Conservation (phyloP, 2,329 filamentous ascomycete genomes). For the Fusarium irregulare region DNA sequence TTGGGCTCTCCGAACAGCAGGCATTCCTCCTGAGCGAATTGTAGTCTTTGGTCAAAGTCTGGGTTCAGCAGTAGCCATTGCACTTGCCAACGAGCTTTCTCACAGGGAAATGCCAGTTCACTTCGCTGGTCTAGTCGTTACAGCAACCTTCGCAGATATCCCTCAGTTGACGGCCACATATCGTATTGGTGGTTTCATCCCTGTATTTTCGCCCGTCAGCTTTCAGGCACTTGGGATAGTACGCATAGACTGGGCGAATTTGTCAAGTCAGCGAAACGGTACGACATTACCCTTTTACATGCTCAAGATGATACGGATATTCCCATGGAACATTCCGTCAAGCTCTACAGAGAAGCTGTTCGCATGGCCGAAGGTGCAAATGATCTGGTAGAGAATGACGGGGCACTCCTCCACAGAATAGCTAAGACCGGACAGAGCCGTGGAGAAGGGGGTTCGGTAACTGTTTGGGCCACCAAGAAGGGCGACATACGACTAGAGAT, state of each 20-base stretch:
- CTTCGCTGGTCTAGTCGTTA: constrained; percentile 61
- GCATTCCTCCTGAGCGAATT: constrained; percentile 65
- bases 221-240: constrained; percentile 58
- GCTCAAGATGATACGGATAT: constrained; percentile 60
- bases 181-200: constrained; percentile 53
- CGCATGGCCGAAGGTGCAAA: constrained; percentile 56
- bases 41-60: constrained; percentile 70
- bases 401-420: constrained; percentile 6
- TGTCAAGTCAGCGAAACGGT: constrained; percentile 45
- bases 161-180: constrained; percentile 62
- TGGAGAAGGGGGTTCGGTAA: constrained; percentile 58
- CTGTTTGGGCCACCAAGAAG: constrained; percentile 56
- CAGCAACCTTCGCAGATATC: constrained; percentile 62
- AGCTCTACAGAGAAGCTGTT: constrained; percentile 60
- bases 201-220: constrained; percentile 54
- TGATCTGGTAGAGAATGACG: constrained; percentile 17
- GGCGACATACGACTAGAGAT: constrained; percentile 61
- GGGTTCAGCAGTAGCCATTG: constrained; percentile 56
- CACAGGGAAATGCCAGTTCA: constrained; percentile 7
- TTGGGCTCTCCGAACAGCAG: constrained; percentile 64
- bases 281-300: constrained; percentile 57
- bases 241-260: constrained; percentile 54
- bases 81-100: constrained; percentile 51
- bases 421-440: constrained; percentile 41
- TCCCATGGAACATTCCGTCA: constrained; percentile 57